Evolutionary conservation across 495 filamentous ascomycete species (phyloP).

Genomic region (Xylaria curta): DNA sequence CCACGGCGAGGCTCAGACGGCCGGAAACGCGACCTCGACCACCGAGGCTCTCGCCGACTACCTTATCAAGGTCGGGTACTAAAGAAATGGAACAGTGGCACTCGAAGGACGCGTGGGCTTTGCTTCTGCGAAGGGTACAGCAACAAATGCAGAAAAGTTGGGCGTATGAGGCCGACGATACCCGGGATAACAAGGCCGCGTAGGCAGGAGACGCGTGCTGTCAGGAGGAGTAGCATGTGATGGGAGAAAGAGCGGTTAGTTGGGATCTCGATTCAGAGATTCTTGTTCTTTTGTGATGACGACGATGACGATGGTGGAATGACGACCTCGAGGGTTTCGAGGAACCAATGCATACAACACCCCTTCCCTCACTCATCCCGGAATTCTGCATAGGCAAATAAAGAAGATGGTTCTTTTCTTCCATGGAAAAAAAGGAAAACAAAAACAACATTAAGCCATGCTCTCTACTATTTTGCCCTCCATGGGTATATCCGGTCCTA

Average conservation of each 20-base stretch:
- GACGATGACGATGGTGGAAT: slow-evolving; percentile 15
- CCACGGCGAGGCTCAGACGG: slow-evolving; percentile 72
- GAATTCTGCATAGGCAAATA: slow-evolving; percentile 31
- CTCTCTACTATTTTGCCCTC: slow-evolving; percentile 11
- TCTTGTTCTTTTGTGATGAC: slow-evolving; percentile 12
- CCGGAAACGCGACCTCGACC: slow-evolving; percentile 67
- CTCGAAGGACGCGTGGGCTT: neutral
- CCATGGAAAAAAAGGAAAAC: slow-evolving; percentile 1
- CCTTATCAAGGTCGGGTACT: slow-evolving; percentile 73
- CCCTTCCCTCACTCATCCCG: slow-evolving; percentile 17
- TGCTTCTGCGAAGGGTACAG: slow-evolving; percentile 20
- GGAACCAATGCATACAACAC: slow-evolving; percentile 21
- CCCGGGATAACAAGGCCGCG: slow-evolving; percentile 23
- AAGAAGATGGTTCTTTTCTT: slow-evolving; percentile 26
- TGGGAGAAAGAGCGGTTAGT: slow-evolving; percentile 10
- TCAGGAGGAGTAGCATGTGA: neutral
- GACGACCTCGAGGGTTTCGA: slow-evolving; percentile 11
- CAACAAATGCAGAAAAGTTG: slow-evolving; percentile 6
- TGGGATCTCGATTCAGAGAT: slow-evolving; percentile 19
- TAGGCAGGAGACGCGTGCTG: slow-evolving; percentile 23
- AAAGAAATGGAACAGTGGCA: slow-evolving; percentile 31
- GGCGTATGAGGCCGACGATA: slow-evolving; percentile 23
- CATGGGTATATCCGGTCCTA: slow-evolving; percentile 27
- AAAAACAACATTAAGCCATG: slow-evolving; percentile 9
- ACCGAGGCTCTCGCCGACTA: slow-evolving; percentile 78